phyloP scores from a whole-genome alignment of 2,329 filamentous ascomycete species.

The Pyrenophora seminiperda region DNA sequence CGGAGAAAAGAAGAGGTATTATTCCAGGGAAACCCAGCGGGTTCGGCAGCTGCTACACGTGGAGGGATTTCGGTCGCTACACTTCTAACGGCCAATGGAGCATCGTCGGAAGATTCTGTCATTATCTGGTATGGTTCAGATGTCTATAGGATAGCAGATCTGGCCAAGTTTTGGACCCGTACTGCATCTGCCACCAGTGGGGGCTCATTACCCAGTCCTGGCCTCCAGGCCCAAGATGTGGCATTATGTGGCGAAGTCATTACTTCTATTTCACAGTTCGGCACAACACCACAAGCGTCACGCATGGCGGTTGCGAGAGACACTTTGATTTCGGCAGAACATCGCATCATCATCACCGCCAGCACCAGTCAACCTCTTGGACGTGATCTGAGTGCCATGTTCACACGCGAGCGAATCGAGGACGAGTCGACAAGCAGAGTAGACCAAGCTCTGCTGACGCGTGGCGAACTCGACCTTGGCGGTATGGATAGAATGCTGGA shows the following conservation, averaged over 20 bases:
- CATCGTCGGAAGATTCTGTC: conserved; percentile 51
- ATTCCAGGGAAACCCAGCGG: conserved; percentile 50
- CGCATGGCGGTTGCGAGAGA: conserved; percentile 54
- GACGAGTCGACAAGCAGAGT: conserved; percentile 35
- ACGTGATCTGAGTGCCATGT: conserved; percentile 35
- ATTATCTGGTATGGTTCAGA: conserved; percentile 55
- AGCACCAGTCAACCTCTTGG: conserved; percentile 39
- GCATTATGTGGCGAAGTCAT: conserved; percentile 51
- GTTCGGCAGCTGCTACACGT: conserved; percentile 35
- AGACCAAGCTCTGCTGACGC: conserved; percentile 53
- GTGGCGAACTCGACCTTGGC: conserved; percentile 54
- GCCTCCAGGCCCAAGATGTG: conserved; percentile 51
- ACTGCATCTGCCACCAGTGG: conserved; percentile 43
- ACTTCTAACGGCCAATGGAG: conserved; percentile 36
- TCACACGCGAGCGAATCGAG: conserved; percentile 37
- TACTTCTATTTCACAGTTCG: conserved; percentile 52
- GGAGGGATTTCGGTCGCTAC: conserved; percentile 53
- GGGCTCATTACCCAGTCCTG: conserved; percentile 48
- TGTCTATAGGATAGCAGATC: conserved; percentile 52
- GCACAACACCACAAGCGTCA: conserved; percentile 45
- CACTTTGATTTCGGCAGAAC: conserved; percentile 51
- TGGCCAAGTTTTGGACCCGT: conserved; percentile 54
- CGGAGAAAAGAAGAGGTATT: conserved; percentile 52
- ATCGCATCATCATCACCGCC: conserved; percentile 52
- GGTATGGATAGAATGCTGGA: conserved; percentile 55